phyloP scores from a whole-genome alignment of 208 protist genomes.

The Acanthamoeba royreba region DNA sequence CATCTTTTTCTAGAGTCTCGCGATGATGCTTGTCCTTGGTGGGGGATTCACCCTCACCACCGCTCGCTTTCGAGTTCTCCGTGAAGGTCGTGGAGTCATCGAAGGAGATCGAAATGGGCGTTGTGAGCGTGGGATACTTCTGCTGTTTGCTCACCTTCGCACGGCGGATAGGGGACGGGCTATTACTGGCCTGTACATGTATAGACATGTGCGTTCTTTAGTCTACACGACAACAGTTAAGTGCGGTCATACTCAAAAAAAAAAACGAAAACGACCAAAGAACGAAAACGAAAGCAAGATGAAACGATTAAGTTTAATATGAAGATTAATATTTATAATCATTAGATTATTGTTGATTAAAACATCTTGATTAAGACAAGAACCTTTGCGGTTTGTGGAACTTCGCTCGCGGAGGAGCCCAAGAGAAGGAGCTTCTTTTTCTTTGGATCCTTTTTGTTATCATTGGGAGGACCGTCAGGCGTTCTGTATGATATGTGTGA shows the following conservation, averaged over 20 bases:
- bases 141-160: background rate
- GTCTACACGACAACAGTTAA: too few species aligned
- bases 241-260: too few species aligned
- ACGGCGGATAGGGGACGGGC: background rate
- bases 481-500: too few species aligned
- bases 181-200: background rate
- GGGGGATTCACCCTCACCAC: background rate
- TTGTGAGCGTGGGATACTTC: background rate
- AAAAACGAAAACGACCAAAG: background rate
- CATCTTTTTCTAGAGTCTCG: background rate
- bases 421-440: background rate
- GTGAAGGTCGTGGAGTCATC: background rate
- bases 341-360: too few species aligned
- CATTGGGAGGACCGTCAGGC: too few species aligned
- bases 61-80: background rate
- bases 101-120: background rate
- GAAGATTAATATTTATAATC: too few species aligned
- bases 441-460: background rate
- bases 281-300: background rate
- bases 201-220: too few species aligned
- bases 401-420: background rate
- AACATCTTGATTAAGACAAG: too few species aligned
- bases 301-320: too few species aligned
- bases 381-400: background rate
- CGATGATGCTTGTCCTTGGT: background rate